Conservation (phyloP, 108 stramenopile genomes). For the Pseudonitzschia delicatissima region DNA sequence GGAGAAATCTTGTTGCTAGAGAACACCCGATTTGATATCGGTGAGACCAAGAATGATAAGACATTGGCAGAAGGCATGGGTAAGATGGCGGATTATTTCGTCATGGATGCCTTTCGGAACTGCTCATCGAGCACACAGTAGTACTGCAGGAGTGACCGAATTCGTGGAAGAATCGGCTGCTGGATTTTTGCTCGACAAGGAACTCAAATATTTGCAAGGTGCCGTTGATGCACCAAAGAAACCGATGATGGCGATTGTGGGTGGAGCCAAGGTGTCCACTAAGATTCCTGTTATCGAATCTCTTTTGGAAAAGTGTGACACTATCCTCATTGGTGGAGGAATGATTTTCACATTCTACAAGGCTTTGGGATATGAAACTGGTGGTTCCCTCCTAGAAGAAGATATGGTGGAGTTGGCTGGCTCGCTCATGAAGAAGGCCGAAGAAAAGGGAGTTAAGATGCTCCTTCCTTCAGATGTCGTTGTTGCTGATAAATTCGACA, state of each 20-base stretch:
- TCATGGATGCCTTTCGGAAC: constrained; percentile 99
- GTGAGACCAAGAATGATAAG: constrained; percentile 86
- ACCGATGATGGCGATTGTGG: constrained; percentile 97
- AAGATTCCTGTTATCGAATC: constrained; percentile 98
- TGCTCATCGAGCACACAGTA: constrained; percentile 97
- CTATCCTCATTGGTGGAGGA: constrained; percentile 94
- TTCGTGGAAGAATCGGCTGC: constrained; percentile 79
- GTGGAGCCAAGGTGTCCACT: constrained; percentile 98
- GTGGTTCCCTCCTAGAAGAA: constrained; percentile 87
- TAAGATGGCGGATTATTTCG: constrained; percentile 91
- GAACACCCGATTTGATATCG: constrained; percentile 95
- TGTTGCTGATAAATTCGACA: constrained; percentile 88
- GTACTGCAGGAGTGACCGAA: constrained; percentile 91
- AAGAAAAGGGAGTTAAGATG: constrained; percentile 93
- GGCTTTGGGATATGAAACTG: constrained; percentile 90
- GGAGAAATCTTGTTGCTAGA: constrained; percentile 92
- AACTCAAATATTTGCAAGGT: constrained; percentile 95
- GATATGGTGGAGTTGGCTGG: constrained; percentile 89
- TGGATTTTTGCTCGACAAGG: constrained; percentile 91
- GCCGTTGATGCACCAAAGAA: constrained; percentile 95
- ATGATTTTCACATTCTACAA: constrained; percentile 99
- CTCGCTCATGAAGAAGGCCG: constrained; percentile 90
- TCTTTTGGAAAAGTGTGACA: constrained; percentile 94
- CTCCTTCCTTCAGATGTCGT: constrained; percentile 93
- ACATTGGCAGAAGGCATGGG: constrained; percentile 77